Base-by-base conservation (phyloP, 2,329 filamentous ascomycete species). In the Colletotrichum sublineola region DNA sequence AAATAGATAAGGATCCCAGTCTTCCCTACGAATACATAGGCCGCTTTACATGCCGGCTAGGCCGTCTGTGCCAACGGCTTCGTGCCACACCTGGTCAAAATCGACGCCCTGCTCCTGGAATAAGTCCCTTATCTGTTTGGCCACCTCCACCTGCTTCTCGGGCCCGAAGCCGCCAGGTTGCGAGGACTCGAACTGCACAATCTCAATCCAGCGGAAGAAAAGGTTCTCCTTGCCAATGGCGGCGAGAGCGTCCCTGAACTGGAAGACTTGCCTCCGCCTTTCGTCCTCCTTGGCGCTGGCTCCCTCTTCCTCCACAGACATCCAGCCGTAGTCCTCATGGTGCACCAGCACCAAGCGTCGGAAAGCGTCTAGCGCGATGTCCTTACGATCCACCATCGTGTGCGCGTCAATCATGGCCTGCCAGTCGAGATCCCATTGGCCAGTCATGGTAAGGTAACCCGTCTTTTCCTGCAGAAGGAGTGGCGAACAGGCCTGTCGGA, bases 171-270 rank as follows among this genome's bases (percentile, higher is more conserved):
- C 94, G 24, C 92, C 94, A 0, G 94, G 93, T 75, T 89, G 88
- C 46, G 91, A 92, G 53, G 93, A 92, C 82, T 97, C 95, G 78
- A 91, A 97, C 82, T 98, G 95, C 62, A 98, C 91, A 78, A 97
- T 88, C 84, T 98, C 95, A 61, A 97, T 93, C 94, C 95, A 97
- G 67, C 92, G 90, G 84, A 93, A 97, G 84, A 98, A 98, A 65
- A 98, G 81, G 75, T 93, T 91, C 81, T 97, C 95, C 82, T 97
- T 97, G 55, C 93, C 94, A 81, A 96, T 86, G 3, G 87, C 87
- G 1, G 89, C 87, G 76, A 98, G 86, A 29, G 91, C 90, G 55
- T 96, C 92, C 77, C 94, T 91, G 80, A 98, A 97, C 3, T 88
- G 87, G 74, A 96, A 89, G 11, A 98, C 91, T 82, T 96, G 94